These are phyloP conservation scores for Pharnaceum exiguum DNA, from an alignment of 148 eudicot genomes.

Conservation along the genomic window DNA sequence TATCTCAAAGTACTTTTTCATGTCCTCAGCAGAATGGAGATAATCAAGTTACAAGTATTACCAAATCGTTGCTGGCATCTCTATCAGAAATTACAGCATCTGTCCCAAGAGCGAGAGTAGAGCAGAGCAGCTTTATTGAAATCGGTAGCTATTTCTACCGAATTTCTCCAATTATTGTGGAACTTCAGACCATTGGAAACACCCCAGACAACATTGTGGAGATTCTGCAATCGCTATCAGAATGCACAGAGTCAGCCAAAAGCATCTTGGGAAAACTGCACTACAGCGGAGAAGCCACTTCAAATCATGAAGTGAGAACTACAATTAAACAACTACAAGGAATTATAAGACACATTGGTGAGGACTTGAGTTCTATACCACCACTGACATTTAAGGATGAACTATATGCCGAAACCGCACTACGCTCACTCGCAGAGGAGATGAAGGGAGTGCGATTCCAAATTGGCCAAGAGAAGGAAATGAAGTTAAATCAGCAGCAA, in stretches of 20 bases:
- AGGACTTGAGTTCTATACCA: slow-evolving; percentile 46
- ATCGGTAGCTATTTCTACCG: slow-evolving; percentile 64
- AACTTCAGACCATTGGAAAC: slow-evolving; percentile 38
- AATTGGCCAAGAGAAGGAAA: slow-evolving; percentile 19
- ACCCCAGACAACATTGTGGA: slow-evolving; percentile 23
- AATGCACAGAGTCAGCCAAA: slow-evolving; percentile 37
- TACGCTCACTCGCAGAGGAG: slow-evolving; percentile 53
- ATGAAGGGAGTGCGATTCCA: slow-evolving; percentile 43
- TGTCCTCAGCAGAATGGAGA: not conserved
- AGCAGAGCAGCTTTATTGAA: slow-evolving; percentile 36
- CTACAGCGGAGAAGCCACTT: slow-evolving; percentile 14
- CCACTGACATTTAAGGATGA: slow-evolving; percentile 36
- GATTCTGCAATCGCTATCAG: slow-evolving; percentile 37
- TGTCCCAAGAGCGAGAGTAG: slow-evolving; percentile 27
- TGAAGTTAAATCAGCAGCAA: slow-evolving; percentile 3
- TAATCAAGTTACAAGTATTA: slow-evolving; percentile 17
- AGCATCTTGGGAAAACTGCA: slow-evolving; percentile 23
- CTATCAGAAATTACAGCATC: slow-evolving; percentile 47
- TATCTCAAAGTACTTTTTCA: no score
- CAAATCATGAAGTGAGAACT: slow-evolving; percentile 19
- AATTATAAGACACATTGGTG: slow-evolving; percentile 53
- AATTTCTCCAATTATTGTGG: slow-evolving; percentile 41
- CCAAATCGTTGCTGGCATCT: slow-evolving; percentile 34
- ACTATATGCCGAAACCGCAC: slow-evolving; percentile 34
- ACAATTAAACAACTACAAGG: slow-evolving; percentile 42